Evolutionary conservation across 2,329 filamentous ascomycete genomes (phyloP).

Genomic region (Ceratocystis alfenasii): DNA sequence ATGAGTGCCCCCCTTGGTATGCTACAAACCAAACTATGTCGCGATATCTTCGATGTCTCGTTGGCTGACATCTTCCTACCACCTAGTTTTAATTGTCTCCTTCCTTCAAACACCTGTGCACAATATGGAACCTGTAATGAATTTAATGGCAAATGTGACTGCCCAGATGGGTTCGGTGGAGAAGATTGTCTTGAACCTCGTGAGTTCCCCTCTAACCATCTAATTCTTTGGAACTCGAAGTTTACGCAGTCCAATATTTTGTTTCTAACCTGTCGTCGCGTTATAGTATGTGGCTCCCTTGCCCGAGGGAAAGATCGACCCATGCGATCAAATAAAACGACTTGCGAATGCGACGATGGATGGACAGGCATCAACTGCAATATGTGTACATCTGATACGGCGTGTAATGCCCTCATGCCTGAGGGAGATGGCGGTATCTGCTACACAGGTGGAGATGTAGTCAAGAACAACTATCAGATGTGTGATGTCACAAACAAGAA

Average conservation of each 20-base stretch:
- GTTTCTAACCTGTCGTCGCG: conserved; percentile 10
- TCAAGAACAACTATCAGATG: conserved; percentile 94
- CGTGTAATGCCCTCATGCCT: conserved; percentile 81
- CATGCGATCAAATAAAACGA: conserved; percentile 51
- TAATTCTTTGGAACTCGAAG: neutral
- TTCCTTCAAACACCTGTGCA: conserved; percentile 80
- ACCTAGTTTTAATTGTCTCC: conserved; percentile 86
- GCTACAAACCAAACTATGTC: conserved; percentile 23
- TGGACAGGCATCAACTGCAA: conserved; percentile 98
- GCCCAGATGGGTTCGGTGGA: conserved; percentile 83
- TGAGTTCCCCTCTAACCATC: conserved; percentile 30
- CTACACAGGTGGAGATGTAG: conserved; percentile 78
- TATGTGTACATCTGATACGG: conserved; percentile 72
- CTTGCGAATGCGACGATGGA: conserved; percentile 79
- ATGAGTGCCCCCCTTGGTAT: conserved; percentile 67
- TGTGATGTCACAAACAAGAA: conserved; percentile 95
- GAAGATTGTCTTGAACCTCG: conserved; percentile 81
- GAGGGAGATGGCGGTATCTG: conserved; percentile 72
- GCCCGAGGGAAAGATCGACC: conserved; percentile 68
- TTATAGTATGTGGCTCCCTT: conserved; percentile 68
- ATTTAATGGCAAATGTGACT: conserved; percentile 84
- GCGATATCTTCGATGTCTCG: neutral
- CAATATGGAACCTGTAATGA: conserved; percentile 85
- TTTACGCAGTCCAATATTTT: neutral
- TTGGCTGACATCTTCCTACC: conserved; percentile 23